These are phyloP conservation scores for Russula dissimulans DNA, from an alignment of 768 basidiomycete species.

Conservation along the genomic window DNA sequence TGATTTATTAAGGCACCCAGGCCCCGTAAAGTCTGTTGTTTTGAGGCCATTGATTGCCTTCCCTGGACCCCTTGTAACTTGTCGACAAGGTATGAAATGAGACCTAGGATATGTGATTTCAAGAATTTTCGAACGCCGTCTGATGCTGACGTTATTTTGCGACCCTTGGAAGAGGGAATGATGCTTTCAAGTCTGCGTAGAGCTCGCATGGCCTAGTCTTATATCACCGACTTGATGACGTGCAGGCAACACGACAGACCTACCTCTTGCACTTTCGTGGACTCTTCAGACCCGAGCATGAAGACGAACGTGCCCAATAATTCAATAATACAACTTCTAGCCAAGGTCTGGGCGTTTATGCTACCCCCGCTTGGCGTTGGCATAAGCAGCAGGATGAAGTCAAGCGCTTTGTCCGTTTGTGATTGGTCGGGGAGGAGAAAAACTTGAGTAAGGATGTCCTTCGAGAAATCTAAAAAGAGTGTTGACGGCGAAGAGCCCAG, in stretches of 20 bases:
- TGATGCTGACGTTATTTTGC: slow-evolving; percentile 24
- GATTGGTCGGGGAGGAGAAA: slow-evolving; percentile 49
- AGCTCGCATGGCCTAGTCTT: slow-evolving; percentile 31
- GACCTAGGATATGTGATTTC: slow-evolving; percentile 69
- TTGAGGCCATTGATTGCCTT: slow-evolving; percentile 57
- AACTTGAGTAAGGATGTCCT: slow-evolving; percentile 55
- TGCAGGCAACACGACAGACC: not conserved
- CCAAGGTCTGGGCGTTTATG: slow-evolving; percentile 39
- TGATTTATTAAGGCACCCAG: slow-evolving; percentile 62
- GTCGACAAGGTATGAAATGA: slow-evolving; percentile 79
- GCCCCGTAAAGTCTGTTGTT: slow-evolving; percentile 71
- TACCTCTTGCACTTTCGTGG: slow-evolving; percentile 31
- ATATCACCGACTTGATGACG: not conserved
- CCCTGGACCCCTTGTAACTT: slow-evolving; percentile 78
- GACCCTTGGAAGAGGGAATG: slow-evolving; percentile 25
- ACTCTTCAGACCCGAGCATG: slow-evolving; percentile 62
- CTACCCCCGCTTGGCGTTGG: slow-evolving; percentile 32
- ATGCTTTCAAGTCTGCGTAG: slow-evolving; percentile 34
- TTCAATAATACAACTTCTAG: slow-evolving; percentile 58
- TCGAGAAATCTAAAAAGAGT: slow-evolving; percentile 48
- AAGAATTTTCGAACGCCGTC: slow-evolving; percentile 49
- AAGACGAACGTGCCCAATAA: slow-evolving; percentile 71
- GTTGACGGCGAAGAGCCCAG: slow-evolving; percentile 36
- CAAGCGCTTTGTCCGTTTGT: slow-evolving; percentile 48
- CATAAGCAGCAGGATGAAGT: slow-evolving; percentile 57